Percentiles rank a stretch among this genome's conserved stretches.
Conservation (phyloP, 2,329 filamentous ascomycete species). For the Colletotrichum neosansevieriae region DNA sequence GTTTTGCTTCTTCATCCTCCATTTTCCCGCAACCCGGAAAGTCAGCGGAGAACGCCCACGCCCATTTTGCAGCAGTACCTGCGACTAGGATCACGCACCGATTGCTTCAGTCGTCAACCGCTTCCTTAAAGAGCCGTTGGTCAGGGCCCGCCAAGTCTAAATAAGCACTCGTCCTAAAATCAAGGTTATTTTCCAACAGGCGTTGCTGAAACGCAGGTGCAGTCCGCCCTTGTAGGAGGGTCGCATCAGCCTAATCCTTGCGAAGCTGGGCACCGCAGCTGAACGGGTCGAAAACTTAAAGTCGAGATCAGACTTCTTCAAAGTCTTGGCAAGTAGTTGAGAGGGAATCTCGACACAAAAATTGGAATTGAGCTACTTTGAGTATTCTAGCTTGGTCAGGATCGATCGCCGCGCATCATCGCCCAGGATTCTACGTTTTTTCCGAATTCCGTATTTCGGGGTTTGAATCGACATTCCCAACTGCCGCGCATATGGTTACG, state of each 20-base stretch:
- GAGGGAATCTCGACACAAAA: too few relatives aligned
- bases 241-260: conserved; percentile 11
- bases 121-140: not conserved
- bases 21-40: not conserved
- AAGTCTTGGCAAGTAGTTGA: not conserved
- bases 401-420: conserved; percentile 20
- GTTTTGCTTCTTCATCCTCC: too few relatives aligned
- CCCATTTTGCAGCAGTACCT: not conserved
- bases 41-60: not conserved
- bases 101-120: not conserved
- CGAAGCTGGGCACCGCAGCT: not conserved
- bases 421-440: not conserved
- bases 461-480: not conserved
- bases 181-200: conserved; percentile 26
- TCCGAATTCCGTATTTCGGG: too few relatives aligned
- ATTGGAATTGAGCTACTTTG: too few relatives aligned
- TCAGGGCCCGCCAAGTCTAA: conserved; percentile 21
- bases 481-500: conserved; percentile 3
- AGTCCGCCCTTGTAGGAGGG: conserved; percentile 7
- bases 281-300: not conserved
- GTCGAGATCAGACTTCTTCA: not conserved
- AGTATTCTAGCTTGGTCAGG: not conserved
- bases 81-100: not conserved
- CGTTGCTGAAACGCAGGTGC: conserved; percentile 27
- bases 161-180: conserved; percentile 28